Evolutionary conservation across 2,329 filamentous ascomycete genomes (phyloP), one percentile per base, ranked within the genome.

Genomic region (Bipolaris oryzae): DNA sequence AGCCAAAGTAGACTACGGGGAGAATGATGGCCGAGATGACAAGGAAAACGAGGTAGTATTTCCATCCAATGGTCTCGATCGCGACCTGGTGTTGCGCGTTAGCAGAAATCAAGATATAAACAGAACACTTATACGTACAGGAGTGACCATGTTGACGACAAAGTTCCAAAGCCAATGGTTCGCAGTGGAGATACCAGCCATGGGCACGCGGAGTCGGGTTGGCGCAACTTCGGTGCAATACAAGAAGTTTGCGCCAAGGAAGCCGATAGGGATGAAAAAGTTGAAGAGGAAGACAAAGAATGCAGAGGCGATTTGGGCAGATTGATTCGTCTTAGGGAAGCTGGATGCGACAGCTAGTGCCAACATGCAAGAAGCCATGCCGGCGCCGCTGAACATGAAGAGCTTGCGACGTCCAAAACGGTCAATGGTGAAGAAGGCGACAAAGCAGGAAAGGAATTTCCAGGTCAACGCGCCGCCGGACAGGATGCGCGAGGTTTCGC

Each of bases 371-470:
- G 74, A 63, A 2, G 79, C 76, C 84, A 86, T 86, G 37, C 83
- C 82, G 0, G 67, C 62, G 11, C 81, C 83, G 39, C 77, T 80
- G 65, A 84, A 72, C 53, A 85, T 83, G 76, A 85, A 84, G 20
- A 84, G 75, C 49, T 76, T 77, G 31, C 88, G 82, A 13, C 89
- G 83, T 7, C 89, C 88, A 55, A 91, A 89, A 0, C 85, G 82
- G 66, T 91, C 88, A 1, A 91, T 79, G 0, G 87, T 90, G 68
- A 90, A 90, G 58, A 90, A 88, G 53, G 86, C 89, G 53, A 90
- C 82, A 21, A 89, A 79, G 0, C 79, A 81, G 31, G 79, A 81
- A 18, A 84, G 62, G 64, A 84, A 84, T 66, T 85, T 85, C 79
- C 81, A 86, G 5, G 84, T 85, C 31, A 85, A 72, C 11, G 82